Conservation (phyloP, 257 asterid species). For the Gentiana dahurica region DNA sequence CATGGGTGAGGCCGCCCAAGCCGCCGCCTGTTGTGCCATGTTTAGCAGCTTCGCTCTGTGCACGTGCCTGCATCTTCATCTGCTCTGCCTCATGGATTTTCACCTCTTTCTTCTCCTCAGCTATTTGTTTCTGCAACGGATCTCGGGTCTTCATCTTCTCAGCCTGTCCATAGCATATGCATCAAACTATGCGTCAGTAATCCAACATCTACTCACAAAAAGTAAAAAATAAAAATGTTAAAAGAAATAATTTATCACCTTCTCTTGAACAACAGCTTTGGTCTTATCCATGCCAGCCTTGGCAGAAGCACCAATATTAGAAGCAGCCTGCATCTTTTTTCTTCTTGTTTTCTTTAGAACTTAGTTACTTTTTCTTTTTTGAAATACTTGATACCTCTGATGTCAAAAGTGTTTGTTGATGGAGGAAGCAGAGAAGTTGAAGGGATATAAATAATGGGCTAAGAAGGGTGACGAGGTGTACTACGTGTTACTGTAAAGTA, state of each 20-base stretch:
- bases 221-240: too few species aligned
- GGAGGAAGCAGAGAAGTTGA: too few species aligned
- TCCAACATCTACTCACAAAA: too few species aligned
- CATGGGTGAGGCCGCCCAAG: too few species aligned
- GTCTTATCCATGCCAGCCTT: constrained; percentile 26
- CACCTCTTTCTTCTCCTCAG: background rate
- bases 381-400: too few species aligned
- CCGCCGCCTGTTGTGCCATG: background rate
- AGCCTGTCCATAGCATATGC: background rate
- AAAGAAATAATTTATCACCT: background rate
- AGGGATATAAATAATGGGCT: too few species aligned
- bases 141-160: background rate
- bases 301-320: constrained; percentile 24
- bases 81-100: constrained; percentile 1
- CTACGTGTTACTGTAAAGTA: too few species aligned
- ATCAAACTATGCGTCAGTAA: background rate
- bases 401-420: too few species aligned
- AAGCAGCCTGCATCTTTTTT: constrained; percentile 2
- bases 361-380: too few species aligned
- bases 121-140: background rate
- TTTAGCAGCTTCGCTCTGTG: background rate
- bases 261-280: constrained; percentile 13
- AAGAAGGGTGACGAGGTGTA: too few species aligned
- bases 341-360: too few species aligned
- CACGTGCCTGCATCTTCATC: background rate